Evolutionary conservation across 2,329 filamentous ascomycete genomes (phyloP).

Genomic region (Cladosporium sp.): DNA sequence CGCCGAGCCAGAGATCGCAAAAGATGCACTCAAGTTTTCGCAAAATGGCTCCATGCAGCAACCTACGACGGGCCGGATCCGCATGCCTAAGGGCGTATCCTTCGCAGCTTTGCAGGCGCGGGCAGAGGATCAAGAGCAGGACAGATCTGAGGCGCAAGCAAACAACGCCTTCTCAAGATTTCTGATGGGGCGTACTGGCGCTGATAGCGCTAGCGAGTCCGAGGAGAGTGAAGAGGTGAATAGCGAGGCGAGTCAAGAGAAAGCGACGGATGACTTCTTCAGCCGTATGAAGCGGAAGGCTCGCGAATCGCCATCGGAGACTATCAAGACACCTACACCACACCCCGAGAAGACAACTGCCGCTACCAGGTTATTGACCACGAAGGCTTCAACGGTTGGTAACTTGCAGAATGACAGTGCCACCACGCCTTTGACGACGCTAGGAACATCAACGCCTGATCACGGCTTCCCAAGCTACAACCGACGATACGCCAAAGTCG

Average conservation of each 20-base stretch:
- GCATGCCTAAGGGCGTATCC: conserved; percentile 16
- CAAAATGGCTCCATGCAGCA: conserved; percentile 10
- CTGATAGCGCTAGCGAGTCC: not conserved
- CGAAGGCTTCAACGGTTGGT: too few relatives aligned
- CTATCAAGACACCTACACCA: too few relatives aligned
- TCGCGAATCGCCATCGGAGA: too few relatives aligned
- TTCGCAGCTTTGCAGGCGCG: conserved; percentile 6
- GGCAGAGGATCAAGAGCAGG: conserved; percentile 2
- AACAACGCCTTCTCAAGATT: conserved; percentile 1
- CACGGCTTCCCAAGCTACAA: conserved; percentile 4
- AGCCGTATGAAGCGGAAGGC: too few relatives aligned
- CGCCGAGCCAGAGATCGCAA: conserved; percentile 15
- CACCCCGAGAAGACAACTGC: too few relatives aligned
- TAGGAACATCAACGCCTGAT: not conserved
- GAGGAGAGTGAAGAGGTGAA: not conserved
- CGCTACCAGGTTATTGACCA: too few relatives aligned
- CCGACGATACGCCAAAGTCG: conserved; percentile 12
- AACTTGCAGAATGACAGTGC: too few relatives aligned
- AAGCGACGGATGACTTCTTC: too few relatives aligned
- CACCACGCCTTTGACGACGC: not conserved
- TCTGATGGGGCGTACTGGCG: not conserved
- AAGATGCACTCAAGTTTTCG: conserved; percentile 18
- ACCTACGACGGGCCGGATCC: conserved; percentile 8
- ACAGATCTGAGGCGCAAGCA: not conserved
- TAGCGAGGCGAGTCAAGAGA: too few relatives aligned